Percentiles rank a stretch among this genome's conserved stretches.
Conservation (phyloP, 2,329 filamentous ascomycete species). For the Orbilia ellipsospora region DNA sequence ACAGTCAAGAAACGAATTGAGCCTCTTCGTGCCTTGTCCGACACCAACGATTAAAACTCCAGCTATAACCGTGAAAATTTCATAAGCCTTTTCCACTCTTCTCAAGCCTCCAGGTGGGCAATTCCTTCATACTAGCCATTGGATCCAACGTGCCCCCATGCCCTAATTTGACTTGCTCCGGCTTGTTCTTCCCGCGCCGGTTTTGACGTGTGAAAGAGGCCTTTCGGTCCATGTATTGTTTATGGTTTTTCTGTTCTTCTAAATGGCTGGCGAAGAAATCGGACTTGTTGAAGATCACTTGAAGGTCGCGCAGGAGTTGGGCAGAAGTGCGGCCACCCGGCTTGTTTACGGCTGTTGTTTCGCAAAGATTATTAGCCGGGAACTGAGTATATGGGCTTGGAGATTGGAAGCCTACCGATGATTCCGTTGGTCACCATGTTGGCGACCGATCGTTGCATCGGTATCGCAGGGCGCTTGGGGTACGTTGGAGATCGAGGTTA, state of each 20-base stretch:
- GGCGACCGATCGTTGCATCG: conserved; percentile 34
- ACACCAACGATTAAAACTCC: conserved; percentile 91
- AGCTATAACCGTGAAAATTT: conserved; percentile 61
- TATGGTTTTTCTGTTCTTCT: conserved; percentile 70
- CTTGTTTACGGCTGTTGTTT: conserved; percentile 84
- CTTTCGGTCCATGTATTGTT: conserved; percentile 68
- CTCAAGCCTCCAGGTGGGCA: not conserved
- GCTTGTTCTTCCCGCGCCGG: conserved; percentile 70
- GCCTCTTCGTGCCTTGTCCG: conserved; percentile 84
- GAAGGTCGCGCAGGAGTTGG: conserved; percentile 87
- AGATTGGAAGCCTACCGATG: conserved; percentile 30
- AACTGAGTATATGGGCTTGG: not conserved
- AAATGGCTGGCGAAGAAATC: conserved; percentile 81
- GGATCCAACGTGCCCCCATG: conserved; percentile 97
- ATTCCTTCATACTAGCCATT: conserved; percentile 71
- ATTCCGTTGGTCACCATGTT: conserved; percentile 51
- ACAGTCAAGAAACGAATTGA: conserved; percentile 82
- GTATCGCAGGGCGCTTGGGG: not conserved
- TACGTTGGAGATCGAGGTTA: not conserved
- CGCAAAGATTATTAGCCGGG: conserved; percentile 10
- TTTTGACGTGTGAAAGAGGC: conserved; percentile 64
- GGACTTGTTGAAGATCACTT: conserved; percentile 84
- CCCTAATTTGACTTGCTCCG: conserved; percentile 75
- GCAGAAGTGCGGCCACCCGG: conserved; percentile 87
- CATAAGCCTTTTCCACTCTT: not conserved